Base-by-base conservation (phyloP, 2,329 filamentous ascomycete genomes). In the Neoascochyta sp. region DNA sequence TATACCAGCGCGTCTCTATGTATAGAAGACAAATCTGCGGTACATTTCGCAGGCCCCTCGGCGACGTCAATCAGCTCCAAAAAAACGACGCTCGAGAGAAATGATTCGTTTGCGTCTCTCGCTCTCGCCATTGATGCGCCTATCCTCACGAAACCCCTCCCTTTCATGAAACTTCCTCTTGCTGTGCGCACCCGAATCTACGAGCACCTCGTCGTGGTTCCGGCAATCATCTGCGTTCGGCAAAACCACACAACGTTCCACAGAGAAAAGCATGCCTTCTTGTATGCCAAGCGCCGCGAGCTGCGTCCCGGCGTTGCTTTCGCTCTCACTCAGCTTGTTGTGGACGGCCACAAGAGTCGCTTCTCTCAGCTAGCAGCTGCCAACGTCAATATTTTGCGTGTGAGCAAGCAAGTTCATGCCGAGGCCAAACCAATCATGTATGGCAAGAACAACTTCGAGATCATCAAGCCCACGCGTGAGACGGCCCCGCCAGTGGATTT, bases 401-500 rank as follows among this genome's bases (percentile, higher is more conserved):
- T 43, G 5, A 64, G 45, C 39, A 62, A 61, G 25, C 50, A 62
- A 8, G 42, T 69, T 30, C 57, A 64, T 45, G 47, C 52, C 30
- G 65, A 70, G 47, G 56, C 65, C 5, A 60, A 57, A n/a, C 47
- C 47, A 5, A 44, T 67, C 10, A 50, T 70, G 10, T 69, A 69
- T 43, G 51, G 54, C 25, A 52, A 54, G 15, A 69, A 68, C 34
- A 35, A 37, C 11, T 67, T 68, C 43, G 52, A 52, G 1, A 39
- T 60, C 23, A 21, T 36, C 16, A 47, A 44, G 21, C 44, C 50
- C 0, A 51, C 30, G 4, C 32, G 33, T 3, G 54, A 60, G 12
- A 18, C 47, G 6, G 30, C 26, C 1, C 54, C 54, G 0, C 34
- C 39, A 0, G 43, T 45, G 2, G 39, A 57, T 29, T 59, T 39